phyloP scores from a whole-genome alignment of 2,329 filamentous ascomycete genomes.

The Colletotrichum phormii region DNA sequence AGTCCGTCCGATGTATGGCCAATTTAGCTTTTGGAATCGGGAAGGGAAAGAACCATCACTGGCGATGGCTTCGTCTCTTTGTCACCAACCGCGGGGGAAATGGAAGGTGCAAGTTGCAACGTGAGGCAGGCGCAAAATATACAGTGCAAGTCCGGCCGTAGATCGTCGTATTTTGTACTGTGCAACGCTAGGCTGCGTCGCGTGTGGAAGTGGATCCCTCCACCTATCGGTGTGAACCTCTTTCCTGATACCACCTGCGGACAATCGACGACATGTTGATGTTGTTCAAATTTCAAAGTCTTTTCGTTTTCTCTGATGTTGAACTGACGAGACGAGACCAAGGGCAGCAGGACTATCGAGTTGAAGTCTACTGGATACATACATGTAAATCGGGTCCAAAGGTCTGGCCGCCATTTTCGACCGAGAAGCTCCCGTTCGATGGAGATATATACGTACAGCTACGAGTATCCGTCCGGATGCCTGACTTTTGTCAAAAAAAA shows the following conservation, averaged over 20 bases:
- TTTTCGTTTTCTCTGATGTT: neutral
- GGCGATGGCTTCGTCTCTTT: slow-evolving; percentile 24
- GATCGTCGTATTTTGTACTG: neutral
- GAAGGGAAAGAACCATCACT: neutral
- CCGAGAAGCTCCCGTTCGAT: neutral
- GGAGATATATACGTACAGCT: neutral
- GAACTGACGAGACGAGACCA: neutral
- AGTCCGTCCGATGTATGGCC: neutral
- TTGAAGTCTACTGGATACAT: neutral
- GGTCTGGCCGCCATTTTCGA: neutral
- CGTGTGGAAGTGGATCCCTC: neutral
- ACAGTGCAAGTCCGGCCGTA: neutral
- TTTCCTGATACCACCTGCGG: neutral
- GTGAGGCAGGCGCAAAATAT: neutral
- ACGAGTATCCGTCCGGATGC: neutral
- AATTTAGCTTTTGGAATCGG: neutral
- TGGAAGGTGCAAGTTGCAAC: neutral
- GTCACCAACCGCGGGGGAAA: neutral
- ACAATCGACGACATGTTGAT: neutral
- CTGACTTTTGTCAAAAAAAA: neutral
- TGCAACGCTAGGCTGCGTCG: neutral
- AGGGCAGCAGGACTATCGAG: neutral
- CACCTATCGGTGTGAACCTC: slow-evolving; percentile 1
- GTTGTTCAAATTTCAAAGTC: neutral
- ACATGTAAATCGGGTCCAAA: neutral